Evolutionary conservation across 2,329 filamentous ascomycete species (phyloP).

Genomic region (Bipolaris zeicola): DNA sequence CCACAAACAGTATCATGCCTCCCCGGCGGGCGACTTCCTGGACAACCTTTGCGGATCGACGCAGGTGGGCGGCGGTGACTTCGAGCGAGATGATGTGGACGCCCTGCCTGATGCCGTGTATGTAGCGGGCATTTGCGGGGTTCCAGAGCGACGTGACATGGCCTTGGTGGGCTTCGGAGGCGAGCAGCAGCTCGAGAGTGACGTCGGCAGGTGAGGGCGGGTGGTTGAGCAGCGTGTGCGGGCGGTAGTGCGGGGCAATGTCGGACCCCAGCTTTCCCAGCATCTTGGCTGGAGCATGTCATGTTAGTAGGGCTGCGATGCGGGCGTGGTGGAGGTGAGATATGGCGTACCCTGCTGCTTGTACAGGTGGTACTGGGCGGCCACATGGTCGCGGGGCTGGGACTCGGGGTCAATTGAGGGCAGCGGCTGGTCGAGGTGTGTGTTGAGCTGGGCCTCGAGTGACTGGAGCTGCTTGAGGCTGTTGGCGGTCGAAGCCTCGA

Average conservation of each 20-base stretch:
- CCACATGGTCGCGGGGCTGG: slow-evolving; percentile 32
- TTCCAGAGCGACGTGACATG: slow-evolving; percentile 94
- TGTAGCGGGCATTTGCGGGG: slow-evolving; percentile 90
- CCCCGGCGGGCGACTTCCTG: slow-evolving; percentile 82
- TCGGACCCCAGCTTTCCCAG: slow-evolving; percentile 47
- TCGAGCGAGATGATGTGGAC: slow-evolving; percentile 95
- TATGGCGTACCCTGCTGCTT: slow-evolving; percentile 47
- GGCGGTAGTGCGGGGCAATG: slow-evolving; percentile 63
- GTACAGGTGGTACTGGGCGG: slow-evolving; percentile 51
- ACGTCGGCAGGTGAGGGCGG: slow-evolving; percentile 80
- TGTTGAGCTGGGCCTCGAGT: slow-evolving; percentile 45
- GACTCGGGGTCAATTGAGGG: slow-evolving; percentile 29
- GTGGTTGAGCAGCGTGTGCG: slow-evolving; percentile 68
- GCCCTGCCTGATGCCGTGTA: slow-evolving; percentile 85
- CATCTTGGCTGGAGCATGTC: slow-evolving; percentile 39
- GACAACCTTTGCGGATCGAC: slow-evolving; percentile 91
- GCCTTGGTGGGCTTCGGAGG: slow-evolving; percentile 65
- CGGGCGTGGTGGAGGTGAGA: neutral
- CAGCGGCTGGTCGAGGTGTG: slow-evolving; percentile 22
- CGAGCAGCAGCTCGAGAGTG: slow-evolving; percentile 81
- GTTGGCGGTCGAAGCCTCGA: slow-evolving; percentile 40
- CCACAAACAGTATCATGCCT: slow-evolving; percentile 88
- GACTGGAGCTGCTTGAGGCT: slow-evolving; percentile 37
- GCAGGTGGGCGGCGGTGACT: slow-evolving; percentile 82
- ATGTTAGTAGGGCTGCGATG: slow-evolving; percentile 16